Conservation (phyloP, 2,329 filamentous ascomycete species). For the Ceratocystis cubensis region DNA sequence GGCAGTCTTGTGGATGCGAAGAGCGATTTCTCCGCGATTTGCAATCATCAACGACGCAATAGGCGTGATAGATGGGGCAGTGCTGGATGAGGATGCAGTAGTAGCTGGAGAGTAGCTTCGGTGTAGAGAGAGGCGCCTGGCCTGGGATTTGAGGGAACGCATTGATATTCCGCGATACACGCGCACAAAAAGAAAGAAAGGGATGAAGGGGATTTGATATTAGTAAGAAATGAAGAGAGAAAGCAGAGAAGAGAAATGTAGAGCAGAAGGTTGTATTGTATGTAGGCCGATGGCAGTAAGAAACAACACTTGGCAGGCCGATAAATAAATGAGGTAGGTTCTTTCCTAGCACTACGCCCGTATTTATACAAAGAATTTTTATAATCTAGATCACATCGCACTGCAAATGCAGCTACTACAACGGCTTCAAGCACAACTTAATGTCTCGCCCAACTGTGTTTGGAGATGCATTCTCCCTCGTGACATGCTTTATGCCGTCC, state of each 20-base stretch:
- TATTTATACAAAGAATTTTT: too few relatives aligned
- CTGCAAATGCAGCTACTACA: too few relatives aligned
- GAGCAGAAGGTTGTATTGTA: too few relatives aligned
- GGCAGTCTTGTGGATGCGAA: conserved; percentile 83
- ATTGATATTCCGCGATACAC: neutral
- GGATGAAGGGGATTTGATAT: neutral
- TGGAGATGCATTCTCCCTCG: neutral
- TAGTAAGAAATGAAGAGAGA: too few relatives aligned
- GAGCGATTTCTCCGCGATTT: conserved; percentile 91
- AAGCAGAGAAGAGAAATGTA: too few relatives aligned
- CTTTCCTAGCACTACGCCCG: too few relatives aligned
- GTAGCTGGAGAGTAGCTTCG: neutral
- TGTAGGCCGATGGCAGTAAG: too few relatives aligned
- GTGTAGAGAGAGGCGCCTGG: neutral
- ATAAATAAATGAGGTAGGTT: too few relatives aligned
- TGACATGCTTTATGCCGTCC: neutral
- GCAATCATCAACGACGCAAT: conserved; percentile 82
- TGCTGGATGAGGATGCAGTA: neutral
- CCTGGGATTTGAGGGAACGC: neutral
- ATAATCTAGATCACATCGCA: too few relatives aligned
- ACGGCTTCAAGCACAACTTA: too few relatives aligned
- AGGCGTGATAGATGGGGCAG: conserved; percentile 30
- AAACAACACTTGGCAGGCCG: too few relatives aligned
- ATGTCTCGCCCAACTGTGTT: neutral
- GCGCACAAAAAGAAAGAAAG: neutral